phyloP scores from a whole-genome alignment of 331 rosid genomes.

The Acacia pycnantha region DNA sequence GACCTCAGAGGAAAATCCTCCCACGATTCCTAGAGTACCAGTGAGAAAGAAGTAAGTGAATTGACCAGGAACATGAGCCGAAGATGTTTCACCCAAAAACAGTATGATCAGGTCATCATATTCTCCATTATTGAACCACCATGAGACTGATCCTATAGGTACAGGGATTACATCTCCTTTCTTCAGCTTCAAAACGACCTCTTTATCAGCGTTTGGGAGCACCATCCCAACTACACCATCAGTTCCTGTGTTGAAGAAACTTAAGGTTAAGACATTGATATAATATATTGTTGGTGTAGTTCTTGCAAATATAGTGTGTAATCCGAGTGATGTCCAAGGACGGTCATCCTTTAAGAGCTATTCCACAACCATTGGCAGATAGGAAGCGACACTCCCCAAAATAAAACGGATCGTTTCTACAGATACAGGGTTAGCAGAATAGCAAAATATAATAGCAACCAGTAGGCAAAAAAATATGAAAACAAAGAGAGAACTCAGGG shows the following conservation, averaged over 20 bases:
- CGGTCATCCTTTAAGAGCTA: too few species aligned
- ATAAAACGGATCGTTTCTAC: too few species aligned
- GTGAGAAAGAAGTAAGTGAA: conserved; percentile 46
- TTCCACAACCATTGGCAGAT: too few species aligned
- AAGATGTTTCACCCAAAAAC: conserved; percentile 55
- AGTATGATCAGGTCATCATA: conserved; percentile 40
- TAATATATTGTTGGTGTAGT: too few species aligned
- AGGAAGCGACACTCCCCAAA: too few species aligned
- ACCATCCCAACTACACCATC: conserved; percentile 57
- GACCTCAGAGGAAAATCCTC: conserved; percentile 52
- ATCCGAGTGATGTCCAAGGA: too few species aligned
- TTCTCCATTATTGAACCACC: conserved; percentile 84
- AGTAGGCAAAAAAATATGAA: too few species aligned
- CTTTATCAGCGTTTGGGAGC: conserved; percentile 30
- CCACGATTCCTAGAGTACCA: conserved; percentile 44
- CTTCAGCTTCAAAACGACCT: conserved; percentile 46
- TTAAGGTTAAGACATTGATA: background rate
- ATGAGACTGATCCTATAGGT: conserved; percentile 52
- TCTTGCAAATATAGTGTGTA: too few species aligned
- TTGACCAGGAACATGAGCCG: conserved; percentile 43
- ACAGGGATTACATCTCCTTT: conserved; percentile 62
- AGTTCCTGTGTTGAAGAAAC: conserved; percentile 31
- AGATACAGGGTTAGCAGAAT: too few species aligned
- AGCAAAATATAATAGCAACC: too few species aligned
- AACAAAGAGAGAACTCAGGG: too few species aligned